phyloP scores from a whole-genome alignment of 1,284 basidiomycete genomes.

The Stereum hirsutum region DNA sequence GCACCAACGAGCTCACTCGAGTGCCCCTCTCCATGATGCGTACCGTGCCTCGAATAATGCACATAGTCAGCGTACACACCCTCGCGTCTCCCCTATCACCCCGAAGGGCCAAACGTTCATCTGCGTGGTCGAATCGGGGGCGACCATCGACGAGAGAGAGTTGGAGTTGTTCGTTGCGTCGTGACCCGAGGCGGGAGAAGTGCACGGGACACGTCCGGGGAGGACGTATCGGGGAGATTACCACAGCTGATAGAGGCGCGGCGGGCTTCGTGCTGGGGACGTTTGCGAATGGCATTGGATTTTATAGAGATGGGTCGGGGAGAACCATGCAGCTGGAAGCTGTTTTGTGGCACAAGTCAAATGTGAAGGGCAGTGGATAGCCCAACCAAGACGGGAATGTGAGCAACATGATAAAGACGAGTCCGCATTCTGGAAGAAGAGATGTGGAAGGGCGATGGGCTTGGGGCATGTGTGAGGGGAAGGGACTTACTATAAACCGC shows the following conservation, averaged over 20 bases:
- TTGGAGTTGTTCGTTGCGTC: too few relatives aligned
- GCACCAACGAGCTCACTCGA: slow-evolving; percentile 58
- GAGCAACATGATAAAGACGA: too few relatives aligned
- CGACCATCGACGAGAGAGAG: slow-evolving; percentile 39
- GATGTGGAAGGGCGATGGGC: slow-evolving; percentile 9
- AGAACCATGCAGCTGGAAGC: slow-evolving; percentile 74
- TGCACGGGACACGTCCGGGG: slow-evolving; percentile 62
- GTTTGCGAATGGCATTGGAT: slow-evolving; percentile 76
- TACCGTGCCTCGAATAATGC: too few relatives aligned
- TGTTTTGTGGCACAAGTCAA: too few relatives aligned
- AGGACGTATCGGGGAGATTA: slow-evolving; percentile 49
- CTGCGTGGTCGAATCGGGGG: slow-evolving; percentile 49
- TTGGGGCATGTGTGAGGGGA: too few relatives aligned
- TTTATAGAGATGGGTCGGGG: slow-evolving; percentile 81
- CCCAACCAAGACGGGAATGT: slow-evolving; percentile 26
- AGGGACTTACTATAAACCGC: slow-evolving; percentile 43
- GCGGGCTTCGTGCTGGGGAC: slow-evolving; percentile 66
- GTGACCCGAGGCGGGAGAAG: too few relatives aligned
- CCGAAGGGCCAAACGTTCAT: slow-evolving; percentile 38
- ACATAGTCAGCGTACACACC: too few relatives aligned
- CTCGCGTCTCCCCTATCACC: slow-evolving; percentile 26
- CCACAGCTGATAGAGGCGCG: slow-evolving; percentile 20
- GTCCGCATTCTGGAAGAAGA: too few relatives aligned
- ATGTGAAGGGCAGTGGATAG: too few relatives aligned
- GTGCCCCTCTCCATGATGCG: too few relatives aligned